These are phyloP conservation scores for Globomyces sp. DNA, from an alignment of 371 early-diverging fungal genomes.

Conservation along the genomic window DNA sequence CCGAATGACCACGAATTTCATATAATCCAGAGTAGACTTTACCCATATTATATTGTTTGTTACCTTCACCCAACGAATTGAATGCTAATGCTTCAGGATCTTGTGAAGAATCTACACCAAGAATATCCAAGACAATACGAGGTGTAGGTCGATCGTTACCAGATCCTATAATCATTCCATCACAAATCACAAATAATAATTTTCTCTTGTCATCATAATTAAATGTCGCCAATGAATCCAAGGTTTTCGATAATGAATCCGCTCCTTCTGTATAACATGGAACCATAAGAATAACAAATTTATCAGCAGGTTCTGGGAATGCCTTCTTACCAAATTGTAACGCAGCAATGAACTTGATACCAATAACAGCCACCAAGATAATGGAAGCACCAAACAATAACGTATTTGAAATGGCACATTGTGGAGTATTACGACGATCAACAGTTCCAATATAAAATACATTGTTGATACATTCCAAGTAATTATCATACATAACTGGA, in stretches of 20 bases:
- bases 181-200: conserved; percentile 37
- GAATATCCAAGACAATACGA: conserved; percentile 77
- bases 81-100: conserved; percentile 58
- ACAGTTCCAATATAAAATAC: conserved; percentile 87
- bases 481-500: conserved; percentile 3
- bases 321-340: conserved; percentile 72
- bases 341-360: conserved; percentile 85
- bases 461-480: conserved; percentile 71
- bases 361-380: conserved; percentile 79
- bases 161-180: conserved; percentile 78
- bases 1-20: conserved; percentile 74
- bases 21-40: conserved; percentile 94
- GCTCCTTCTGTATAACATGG: conserved; percentile 99
- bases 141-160: conserved; percentile 92
- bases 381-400: conserved; percentile 76
- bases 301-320: conserved; percentile 81
- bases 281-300: conserved; percentile 85
- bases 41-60: conserved; percentile 83
- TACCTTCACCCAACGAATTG: conserved; percentile 64
- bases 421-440: conserved; percentile 74
- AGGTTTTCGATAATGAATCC: conserved; percentile 48
- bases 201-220: conserved; percentile 18
- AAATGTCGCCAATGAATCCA: conserved; percentile 41
- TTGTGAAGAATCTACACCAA: conserved; percentile 70
- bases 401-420: conserved; percentile 88